phyloP scores from a whole-genome alignment of 2,329 filamentous ascomycete genomes.

The Calonectria ilicicola region DNA sequence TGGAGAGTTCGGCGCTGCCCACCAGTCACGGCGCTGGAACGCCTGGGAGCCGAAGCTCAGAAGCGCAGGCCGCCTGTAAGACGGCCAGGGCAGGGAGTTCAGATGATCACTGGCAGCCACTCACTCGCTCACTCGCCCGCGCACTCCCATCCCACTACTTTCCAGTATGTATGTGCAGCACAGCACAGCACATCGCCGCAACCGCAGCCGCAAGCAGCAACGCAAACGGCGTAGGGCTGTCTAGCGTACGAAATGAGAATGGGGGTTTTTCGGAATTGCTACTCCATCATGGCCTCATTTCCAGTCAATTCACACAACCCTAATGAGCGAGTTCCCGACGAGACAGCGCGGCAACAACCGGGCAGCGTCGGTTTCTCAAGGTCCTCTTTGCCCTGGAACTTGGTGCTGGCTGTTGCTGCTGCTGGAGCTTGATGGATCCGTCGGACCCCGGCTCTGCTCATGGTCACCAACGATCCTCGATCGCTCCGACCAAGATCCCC shows the following conservation, averaged over 20 bases:
- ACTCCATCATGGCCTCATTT: neutral
- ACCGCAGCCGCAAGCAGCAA: neutral
- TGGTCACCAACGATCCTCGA: conserved; percentile 38
- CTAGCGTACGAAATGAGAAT: neutral
- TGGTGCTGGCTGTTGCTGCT: neutral
- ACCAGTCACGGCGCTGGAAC: conserved; percentile 18
- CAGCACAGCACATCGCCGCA: neutral
- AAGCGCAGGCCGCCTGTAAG: neutral
- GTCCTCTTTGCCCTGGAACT: conserved; percentile 1
- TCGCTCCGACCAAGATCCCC: conserved; percentile 37
- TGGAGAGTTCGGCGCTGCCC: conserved; percentile 8
- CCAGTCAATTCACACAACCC: neutral
- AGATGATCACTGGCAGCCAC: conserved; percentile 5
- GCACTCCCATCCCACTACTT: neutral
- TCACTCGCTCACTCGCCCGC: neutral
- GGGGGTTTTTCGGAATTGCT: neutral
- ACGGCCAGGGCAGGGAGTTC: neutral
- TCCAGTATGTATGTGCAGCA: neutral
- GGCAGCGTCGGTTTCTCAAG: conserved; percentile 34
- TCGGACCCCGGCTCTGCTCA: conserved; percentile 20
- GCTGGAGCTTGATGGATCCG: conserved; percentile 13
- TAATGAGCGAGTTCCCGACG: neutral
- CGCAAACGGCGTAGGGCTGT: conserved; percentile 1
- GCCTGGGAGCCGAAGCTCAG: neutral
- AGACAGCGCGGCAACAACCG: conserved; percentile 26